phyloP scores from a whole-genome alignment of 169 alveolate genomes.

The Nephromyces sp. region DNA sequence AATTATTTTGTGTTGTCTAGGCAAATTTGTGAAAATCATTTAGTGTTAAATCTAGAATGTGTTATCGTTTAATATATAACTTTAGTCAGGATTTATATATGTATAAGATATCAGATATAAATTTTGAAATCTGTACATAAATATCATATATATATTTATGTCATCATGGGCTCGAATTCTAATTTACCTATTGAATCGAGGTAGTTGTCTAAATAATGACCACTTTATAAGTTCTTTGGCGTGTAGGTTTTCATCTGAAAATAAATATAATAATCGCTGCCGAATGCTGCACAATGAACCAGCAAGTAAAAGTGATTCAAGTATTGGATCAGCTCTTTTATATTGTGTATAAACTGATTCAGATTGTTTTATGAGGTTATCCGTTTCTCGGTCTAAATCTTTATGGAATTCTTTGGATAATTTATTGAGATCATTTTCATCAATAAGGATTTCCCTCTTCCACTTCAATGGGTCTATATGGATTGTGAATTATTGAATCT shows the following conservation, averaged over 20 bases:
- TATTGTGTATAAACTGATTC: background rate
- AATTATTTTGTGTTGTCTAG: no score
- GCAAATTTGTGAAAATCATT: no score
- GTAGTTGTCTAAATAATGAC: background rate
- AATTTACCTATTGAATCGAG: background rate
- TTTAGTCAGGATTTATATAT: no score
- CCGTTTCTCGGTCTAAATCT: background rate
- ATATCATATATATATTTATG: no score
- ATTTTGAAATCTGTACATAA: no score
- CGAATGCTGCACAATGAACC: background rate
- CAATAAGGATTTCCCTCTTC: background rate
- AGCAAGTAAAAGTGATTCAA: background rate
- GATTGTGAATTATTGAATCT: no score
- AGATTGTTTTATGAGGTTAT: no score
- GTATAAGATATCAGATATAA: no score
- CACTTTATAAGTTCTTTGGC: background rate
- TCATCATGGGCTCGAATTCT: no score
- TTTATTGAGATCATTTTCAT: background rate
- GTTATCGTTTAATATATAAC: no score
- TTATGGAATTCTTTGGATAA: background rate
- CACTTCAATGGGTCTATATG: background rate
- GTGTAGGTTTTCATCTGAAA: background rate
- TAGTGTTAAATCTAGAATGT: no score
- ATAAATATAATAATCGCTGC: background rate
- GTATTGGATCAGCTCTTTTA: background rate